Evolutionary conservation across 208 protist species (phyloP), one percentile per base, ranked within the genome.

Genomic region (Trypanosoma grayi): DNA sequence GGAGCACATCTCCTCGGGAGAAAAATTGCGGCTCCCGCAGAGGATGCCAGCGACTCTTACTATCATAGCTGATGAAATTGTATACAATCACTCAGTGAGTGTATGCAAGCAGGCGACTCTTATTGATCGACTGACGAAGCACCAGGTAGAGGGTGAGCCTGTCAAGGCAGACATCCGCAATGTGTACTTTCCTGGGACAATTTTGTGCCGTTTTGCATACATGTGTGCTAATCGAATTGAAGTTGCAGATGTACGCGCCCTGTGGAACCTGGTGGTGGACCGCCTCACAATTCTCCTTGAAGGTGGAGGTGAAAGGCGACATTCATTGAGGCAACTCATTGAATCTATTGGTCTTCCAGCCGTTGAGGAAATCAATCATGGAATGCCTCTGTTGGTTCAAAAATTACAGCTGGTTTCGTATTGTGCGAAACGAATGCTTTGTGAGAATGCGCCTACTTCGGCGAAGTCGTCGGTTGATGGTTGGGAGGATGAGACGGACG

Each of bases 351-450:
- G 61, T 11, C 18, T 70, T 22, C 71, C 71, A 44, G 36, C 25
- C 36, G 47, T 67, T n/a, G 64, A 69, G 25, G 70, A 65, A 57
- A 67, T 69, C 48, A 58, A 66, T 80, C 43, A 60, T 86, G 43
- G 65, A 77, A 46, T 79, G 53, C 62, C 59, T 81, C 40, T 94
- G 6, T 24, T 94, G 7, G 66, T 77, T n/a, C 88, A 94, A 70
- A 94, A 94, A 60, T 51, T 94, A 41, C 85, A 90, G 68, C 55
- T 92, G 6, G 63, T 94, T 28, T 64, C 73, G 28, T 86, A 85
- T 70, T 80, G 82, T 22, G 48, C 82, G 8, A 66, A 60, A 33
- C 46, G 57, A 5, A 70, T 88, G 46, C 69, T 87, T 16, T 39
- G 51, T 30, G 56, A 66, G 45, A 50, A 24, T 37, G 11, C 41